A percentile compares a stretch with the other conserved stretches of the same genome.
Evolutionary conservation across 768 basidiomycete species (phyloP).

Genomic region (Boletus edulis): DNA sequence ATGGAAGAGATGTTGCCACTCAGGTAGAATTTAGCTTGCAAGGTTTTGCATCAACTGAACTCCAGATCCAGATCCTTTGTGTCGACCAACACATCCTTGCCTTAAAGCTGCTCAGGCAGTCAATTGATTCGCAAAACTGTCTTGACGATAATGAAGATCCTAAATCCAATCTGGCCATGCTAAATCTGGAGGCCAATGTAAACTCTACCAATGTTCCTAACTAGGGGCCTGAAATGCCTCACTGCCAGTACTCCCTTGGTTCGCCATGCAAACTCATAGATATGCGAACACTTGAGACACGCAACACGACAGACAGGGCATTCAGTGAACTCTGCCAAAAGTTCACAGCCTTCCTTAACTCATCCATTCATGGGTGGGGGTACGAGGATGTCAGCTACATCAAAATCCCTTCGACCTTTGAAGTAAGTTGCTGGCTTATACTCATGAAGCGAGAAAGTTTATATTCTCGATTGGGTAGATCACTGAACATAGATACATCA

Average conservation of each 20-base stretch:
- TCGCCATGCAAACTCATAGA: background rate
- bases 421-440: background rate
- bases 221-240: no score
- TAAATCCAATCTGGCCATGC: no score
- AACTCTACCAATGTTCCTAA: no score
- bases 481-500: conserved; percentile 22
- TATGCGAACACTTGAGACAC: background rate
- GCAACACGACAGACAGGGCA: background rate
- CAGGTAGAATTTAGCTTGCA: background rate
- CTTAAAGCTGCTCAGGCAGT: conserved; percentile 1
- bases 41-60: no score
- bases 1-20: background rate
- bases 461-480: conserved; percentile 11
- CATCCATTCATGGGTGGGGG: background rate
- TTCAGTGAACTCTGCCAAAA: background rate
- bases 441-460: no score
- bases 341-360: background rate
- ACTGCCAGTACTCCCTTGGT: background rate
- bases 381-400: background rate
- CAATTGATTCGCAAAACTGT: background rate
- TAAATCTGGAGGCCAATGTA: no score
- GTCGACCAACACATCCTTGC: conserved; percentile 12
- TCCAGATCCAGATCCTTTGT: conserved; percentile 3
- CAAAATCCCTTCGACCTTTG: background rate
- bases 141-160: background rate